These are phyloP conservation scores for Neofusicoccum cordaticola DNA, from an alignment of 2,329 filamentous ascomycete species.

Conservation along the genomic window DNA sequence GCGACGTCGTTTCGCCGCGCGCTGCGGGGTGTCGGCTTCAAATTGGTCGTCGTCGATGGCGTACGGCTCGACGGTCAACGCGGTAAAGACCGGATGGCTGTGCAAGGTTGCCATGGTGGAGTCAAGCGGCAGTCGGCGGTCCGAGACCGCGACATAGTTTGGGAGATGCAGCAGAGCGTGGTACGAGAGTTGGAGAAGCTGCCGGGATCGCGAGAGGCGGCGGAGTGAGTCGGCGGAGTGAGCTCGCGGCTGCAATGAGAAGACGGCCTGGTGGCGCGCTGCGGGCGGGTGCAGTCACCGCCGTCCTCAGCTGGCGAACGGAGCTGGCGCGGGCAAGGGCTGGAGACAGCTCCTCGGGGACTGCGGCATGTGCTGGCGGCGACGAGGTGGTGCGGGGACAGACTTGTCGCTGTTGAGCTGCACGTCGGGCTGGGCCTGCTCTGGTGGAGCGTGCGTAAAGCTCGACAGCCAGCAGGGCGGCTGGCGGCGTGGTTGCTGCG, in stretches of 20 bases:
- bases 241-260: no score
- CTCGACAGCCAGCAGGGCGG: not conserved
- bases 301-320: no score
- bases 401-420: not conserved
- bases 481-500: not conserved
- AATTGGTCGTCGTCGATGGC: not conserved
- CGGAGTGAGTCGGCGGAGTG: not conserved
- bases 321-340: not conserved
- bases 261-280: not conserved
- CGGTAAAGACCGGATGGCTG: not conserved
- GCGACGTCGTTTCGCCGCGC: constrained; percentile 51
- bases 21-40: constrained; percentile 26
- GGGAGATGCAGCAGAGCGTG: not conserved
- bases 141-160: constrained; percentile 3
- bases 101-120: constrained; percentile 3
- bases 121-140: not conserved
- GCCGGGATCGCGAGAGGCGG: not conserved
- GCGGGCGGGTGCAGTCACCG: no score
- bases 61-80: not conserved
- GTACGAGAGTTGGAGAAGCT: not conserved
- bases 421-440: not conserved
- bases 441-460: not conserved
- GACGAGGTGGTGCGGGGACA: not conserved
- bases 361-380: not conserved
- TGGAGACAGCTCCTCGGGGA: not conserved